A percentile compares a stretch with the other conserved stretches of the same genome.
Evolutionary conservation across 2,329 filamentous ascomycete genomes (phyloP).

Genomic region (Alternaria sp.): DNA sequence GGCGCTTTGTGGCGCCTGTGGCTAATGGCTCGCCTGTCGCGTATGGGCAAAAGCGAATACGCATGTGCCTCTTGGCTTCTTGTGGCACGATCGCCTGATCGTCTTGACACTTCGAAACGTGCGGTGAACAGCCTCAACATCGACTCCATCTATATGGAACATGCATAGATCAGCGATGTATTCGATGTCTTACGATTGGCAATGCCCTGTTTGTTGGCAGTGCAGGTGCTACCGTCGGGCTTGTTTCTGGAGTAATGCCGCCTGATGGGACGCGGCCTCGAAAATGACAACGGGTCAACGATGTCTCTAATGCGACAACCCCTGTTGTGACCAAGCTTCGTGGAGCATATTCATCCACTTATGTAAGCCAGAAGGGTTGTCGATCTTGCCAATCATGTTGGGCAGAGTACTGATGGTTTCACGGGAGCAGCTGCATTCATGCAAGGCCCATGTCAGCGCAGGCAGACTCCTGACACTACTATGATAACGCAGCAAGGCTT

Average conservation of each 20-base stretch:
- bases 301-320: conserved; percentile 6
- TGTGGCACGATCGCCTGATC: conserved; percentile 2
- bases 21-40: neutral
- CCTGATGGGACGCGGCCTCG: conserved; percentile 6
- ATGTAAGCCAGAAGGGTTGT: conserved; percentile 11
- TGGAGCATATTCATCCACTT: conserved; percentile 8
- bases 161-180: conserved; percentile 1
- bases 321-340: conserved; percentile 16
- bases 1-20: conserved; percentile 6
- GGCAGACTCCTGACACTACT: neutral
- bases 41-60: neutral
- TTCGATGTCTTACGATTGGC: neutral
- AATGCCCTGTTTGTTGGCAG: conserved; percentile 1
- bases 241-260: conserved; percentile 12
- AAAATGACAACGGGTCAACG: conserved; percentile 1
- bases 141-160: neutral
- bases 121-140: neutral
- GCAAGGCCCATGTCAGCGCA: neutral
- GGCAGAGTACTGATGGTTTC: conserved; percentile 4
- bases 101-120: neutral
- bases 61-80: conserved; percentile 6
- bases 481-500: neutral
- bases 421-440: neutral
- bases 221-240: neutral
- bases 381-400: conserved; percentile 3